Conservation (phyloP, 306 rosid species). For the Rosa multiflora region DNA sequence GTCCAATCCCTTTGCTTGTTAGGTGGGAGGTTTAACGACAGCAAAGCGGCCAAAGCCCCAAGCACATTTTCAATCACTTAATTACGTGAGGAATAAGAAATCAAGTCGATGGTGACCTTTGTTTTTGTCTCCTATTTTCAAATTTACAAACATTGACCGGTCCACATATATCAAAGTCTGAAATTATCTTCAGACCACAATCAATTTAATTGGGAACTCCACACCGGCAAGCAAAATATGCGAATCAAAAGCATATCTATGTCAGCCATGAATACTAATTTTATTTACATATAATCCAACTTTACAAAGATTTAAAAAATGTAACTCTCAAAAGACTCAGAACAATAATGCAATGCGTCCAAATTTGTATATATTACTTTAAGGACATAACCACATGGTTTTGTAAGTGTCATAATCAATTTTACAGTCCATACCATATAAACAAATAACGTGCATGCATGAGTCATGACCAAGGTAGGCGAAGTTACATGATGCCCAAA, state of each 20-base stretch:
- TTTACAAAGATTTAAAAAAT: not conserved
- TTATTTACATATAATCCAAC: not conserved
- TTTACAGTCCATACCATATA: not conserved
- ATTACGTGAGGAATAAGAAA: not conserved
- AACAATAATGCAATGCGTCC: not conserved
- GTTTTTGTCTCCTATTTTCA: not conserved
- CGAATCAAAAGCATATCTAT: not conserved
- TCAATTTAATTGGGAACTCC: not conserved
- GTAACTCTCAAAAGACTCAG: not conserved
- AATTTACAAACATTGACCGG: not conserved
- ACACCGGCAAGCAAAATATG: not conserved
- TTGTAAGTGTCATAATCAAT: not conserved
- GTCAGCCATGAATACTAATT: not conserved
- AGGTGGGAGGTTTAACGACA: conserved; percentile 3
- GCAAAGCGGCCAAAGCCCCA: not conserved
- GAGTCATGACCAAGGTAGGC: not conserved
- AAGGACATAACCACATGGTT: conserved; percentile 1
- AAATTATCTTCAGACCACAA: not conserved
- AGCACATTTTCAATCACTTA: not conserved
- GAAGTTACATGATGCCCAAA: not conserved
- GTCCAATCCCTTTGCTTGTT: not conserved
- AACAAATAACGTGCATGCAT: not conserved
- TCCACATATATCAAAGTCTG: not conserved
- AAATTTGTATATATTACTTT: not conserved
- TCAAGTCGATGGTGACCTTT: not conserved